A percentile compares a stretch with the other conserved stretches of the same genome.
Evolutionary conservation across 495 filamentous ascomycete species (phyloP).

Genomic region (Trichocladium uniseriatum): DNA sequence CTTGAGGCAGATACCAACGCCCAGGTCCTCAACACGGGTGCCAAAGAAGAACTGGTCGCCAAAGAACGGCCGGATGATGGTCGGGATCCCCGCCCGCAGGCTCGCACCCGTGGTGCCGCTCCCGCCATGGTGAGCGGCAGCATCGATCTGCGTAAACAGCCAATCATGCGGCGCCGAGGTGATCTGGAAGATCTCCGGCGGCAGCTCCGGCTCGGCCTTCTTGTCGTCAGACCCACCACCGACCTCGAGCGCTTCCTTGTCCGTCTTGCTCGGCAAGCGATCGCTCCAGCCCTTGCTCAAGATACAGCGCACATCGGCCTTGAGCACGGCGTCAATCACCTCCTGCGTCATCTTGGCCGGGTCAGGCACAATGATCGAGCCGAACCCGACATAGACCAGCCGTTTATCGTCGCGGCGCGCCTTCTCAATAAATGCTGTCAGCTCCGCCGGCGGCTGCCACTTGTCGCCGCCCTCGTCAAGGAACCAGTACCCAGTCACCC

Average conservation of each 20-base stretch:
- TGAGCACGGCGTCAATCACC: constrained; percentile 79
- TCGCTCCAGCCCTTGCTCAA: constrained; percentile 99
- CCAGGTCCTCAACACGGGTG: constrained; percentile 76
- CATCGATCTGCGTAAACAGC: constrained; percentile 91
- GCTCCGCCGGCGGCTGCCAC: constrained; percentile 67
- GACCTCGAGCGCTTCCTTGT: constrained; percentile 34
- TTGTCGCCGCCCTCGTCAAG: constrained; percentile 63
- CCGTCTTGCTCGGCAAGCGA: constrained; percentile 37
- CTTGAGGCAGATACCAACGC: constrained; percentile 83
- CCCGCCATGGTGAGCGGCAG: constrained; percentile 88
- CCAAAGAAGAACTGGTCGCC: constrained; percentile 98
- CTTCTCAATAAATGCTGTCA: constrained; percentile 68
- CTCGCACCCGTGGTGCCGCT: constrained; percentile 94
- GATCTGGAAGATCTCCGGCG: constrained; percentile 76
- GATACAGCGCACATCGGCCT: constrained; percentile 91
- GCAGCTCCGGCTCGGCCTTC: constrained; percentile 61
- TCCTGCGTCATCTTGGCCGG: constrained; percentile 78
- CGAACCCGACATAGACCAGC: constrained; percentile 94
- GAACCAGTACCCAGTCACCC: constrained; percentile 97
- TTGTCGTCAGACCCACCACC: constrained; percentile 1
- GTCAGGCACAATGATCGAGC: constrained; percentile 91
- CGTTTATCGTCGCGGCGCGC: constrained; percentile 78
- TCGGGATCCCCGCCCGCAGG: constrained; percentile 82
- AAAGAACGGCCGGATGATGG: constrained; percentile 94
- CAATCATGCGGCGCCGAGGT: constrained; percentile 91